A percentile compares a stretch with the other conserved stretches of the same genome.
phyloP scores from a whole-genome alignment of 31 red algal species.

The Asparagopsis taxiformis region DNA sequence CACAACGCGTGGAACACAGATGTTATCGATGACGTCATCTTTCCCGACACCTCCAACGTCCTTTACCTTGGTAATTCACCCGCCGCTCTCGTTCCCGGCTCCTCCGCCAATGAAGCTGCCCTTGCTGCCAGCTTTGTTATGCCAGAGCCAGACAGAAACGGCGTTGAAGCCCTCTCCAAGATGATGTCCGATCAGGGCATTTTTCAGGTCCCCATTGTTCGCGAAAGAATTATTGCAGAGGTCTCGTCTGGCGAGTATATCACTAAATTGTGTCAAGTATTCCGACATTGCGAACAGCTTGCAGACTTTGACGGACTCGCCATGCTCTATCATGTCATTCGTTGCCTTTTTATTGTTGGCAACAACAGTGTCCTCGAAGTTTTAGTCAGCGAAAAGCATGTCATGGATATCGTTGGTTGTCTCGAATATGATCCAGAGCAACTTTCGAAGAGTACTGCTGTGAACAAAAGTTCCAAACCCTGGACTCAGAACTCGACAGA shows the following conservation, averaged over 20 bases:
- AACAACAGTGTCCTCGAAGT: conserved; percentile 10
- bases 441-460: neutral
- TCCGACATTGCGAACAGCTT: conserved; percentile 9
- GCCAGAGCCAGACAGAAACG: conserved; percentile 5
- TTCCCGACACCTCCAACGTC: neutral
- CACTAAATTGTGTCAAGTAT: conserved; percentile 10
- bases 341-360: conserved; percentile 17
- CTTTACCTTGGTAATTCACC: neutral
- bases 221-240: conserved; percentile 15
- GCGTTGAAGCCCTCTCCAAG: conserved; percentile 8
- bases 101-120: neutral
- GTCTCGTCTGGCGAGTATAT: conserved; percentile 13
- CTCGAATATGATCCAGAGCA: conserved; percentile 19
- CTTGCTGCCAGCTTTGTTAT: conserved; percentile 3
- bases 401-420: conserved; percentile 12
- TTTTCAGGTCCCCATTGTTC: conserved; percentile 1
- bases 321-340: conserved; percentile 20
- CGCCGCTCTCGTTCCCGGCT: neutral
- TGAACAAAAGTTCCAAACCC: neutral
- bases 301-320: conserved; percentile 16
- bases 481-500: neutral
- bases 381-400: conserved; percentile 3
- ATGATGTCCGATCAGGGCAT: conserved; percentile 7
- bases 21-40: conserved; percentile 18
- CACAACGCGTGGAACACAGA: conserved; percentile 4